Evolutionary conservation across 208 protist genomes (phyloP), one percentile per base, ranked within the genome.

Genomic region (Leishmania amazonensis): DNA sequence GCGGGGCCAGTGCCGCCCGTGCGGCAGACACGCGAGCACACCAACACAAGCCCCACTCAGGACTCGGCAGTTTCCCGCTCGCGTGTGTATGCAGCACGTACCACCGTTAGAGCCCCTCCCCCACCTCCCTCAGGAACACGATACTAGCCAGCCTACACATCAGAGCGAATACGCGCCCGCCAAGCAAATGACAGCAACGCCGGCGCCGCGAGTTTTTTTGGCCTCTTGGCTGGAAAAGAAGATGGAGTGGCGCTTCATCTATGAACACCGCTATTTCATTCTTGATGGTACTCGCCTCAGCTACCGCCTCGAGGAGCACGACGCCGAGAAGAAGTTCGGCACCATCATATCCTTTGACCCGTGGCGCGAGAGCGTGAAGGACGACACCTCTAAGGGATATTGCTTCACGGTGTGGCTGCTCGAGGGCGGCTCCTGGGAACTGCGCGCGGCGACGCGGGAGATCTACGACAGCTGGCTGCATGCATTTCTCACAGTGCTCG

Each of bases 171-270:
- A 21, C 42, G 24, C 45, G 2, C 68, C 17, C 57, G 42, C 38
- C 7, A 5, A 35, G 15, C 40, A 40, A 49, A 79, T 75, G 70
- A 64, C 73, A 21, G 49, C 64, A 21, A 62, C 54, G 19, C 77
- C 80, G 21, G 11, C 45, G 38, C 40, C 53, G 40, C 87, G 87
- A 24, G 81, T 88, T n/a, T 90, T 88, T 68, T 51, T 87, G 38
- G 76, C 87, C 65, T 87, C 82, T 1, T 96, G 86, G 85, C 86
- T 96, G 38, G 90, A 94, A 51, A 97, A 97, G 68, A 88, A 96
- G 84, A 88, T 91, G 81, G 89, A 94, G 78, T 97, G 94, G 94
- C 86, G 89, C 17, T 90, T 93, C 80, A 75, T 85, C 65, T 97
- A 93, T 88, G 89, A 96, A 72, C 73, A 73, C 21, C 90, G 94